Percentiles rank a stretch among this genome's conserved stretches.
phyloP scores from a whole-genome alignment of 2,329 filamentous ascomycete genomes.

The Akanthomyces dipterigenus region DNA sequence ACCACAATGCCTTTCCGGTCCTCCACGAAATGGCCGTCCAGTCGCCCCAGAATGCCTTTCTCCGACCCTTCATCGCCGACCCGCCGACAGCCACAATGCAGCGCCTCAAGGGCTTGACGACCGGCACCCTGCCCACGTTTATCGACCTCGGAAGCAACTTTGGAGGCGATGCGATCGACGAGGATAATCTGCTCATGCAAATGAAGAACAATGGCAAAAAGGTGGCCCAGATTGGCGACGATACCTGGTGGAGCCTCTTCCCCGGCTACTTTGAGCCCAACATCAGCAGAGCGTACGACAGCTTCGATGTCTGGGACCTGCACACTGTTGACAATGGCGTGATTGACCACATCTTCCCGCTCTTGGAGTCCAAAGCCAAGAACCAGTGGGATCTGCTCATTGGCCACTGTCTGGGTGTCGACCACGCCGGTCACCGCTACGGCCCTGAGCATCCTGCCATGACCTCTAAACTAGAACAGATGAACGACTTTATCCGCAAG shows the following conservation, averaged over 20 bases:
- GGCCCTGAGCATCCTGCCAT: conserved; percentile 90
- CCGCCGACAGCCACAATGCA: conserved; percentile 92
- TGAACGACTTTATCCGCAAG: conserved; percentile 72
- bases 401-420: conserved; percentile 89
- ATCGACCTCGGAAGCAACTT: conserved; percentile 93
- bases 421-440: conserved; percentile 94
- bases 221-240: conserved; percentile 91
- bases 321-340: conserved; percentile 97
- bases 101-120: conserved; percentile 87
- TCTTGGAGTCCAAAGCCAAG: conserved; percentile 59
- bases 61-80: conserved; percentile 93
- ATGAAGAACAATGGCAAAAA: conserved; percentile 58
- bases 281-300: conserved; percentile 85
- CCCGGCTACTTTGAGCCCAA: conserved; percentile 87
- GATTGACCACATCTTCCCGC: conserved; percentile 79
- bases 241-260: conserved; percentile 93
- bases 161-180: conserved; percentile 88
- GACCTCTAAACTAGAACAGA: conserved; percentile 83
- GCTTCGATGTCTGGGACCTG: conserved; percentile 96
- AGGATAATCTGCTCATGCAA: conserved; percentile 72
- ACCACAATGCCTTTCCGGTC: conserved; percentile 82
- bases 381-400: conserved; percentile 89
- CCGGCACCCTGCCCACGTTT: conserved; percentile 90
- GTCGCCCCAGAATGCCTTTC: conserved; percentile 74
- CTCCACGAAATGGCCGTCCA: conserved; percentile 74